phyloP scores from a whole-genome alignment of 2,329 filamentous ascomycete genomes.

The Fusarium clavum region DNA sequence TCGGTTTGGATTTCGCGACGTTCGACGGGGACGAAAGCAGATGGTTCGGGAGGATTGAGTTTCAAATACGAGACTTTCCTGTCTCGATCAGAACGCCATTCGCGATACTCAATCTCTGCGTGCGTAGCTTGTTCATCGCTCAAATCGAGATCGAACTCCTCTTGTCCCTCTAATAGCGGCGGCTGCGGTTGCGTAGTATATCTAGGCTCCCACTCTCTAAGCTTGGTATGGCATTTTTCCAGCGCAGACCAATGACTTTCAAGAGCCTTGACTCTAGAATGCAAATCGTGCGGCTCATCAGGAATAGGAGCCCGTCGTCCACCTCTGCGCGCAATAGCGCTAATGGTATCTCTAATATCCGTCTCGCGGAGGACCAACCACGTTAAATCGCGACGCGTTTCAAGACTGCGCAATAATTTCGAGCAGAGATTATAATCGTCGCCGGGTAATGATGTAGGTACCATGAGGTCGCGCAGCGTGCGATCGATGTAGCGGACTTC shows the following conservation, averaged over 20 bases:
- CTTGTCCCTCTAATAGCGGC: background rate
- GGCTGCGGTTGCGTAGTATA: conserved; percentile 9
- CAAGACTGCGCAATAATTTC: conserved; percentile 19
- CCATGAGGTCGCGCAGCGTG: conserved; percentile 13
- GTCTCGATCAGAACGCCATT: conserved; percentile 19
- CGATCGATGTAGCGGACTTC: conserved; percentile 31
- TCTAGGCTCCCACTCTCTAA: conserved; percentile 27
- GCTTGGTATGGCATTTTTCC: conserved; percentile 32
- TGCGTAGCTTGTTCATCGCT: conserved; percentile 15
- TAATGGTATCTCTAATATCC: conserved; percentile 20
- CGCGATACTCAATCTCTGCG: conserved; percentile 22
- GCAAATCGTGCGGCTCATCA: conserved; percentile 20
- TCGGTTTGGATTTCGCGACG: conserved; percentile 20
- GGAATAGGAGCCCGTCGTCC: conserved; percentile 13
- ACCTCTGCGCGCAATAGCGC: conserved; percentile 22
- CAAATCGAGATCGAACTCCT: background rate
- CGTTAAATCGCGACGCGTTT: conserved; percentile 27
- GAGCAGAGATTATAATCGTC: conserved; percentile 31
- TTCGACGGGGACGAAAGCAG: conserved; percentile 1
- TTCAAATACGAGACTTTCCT: conserved; percentile 21
- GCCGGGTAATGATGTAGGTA: conserved; percentile 26
- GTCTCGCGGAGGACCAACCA: conserved; percentile 24
- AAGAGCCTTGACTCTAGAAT: conserved; percentile 14
- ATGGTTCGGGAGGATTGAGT: conserved; percentile 4
- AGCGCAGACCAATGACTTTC: conserved; percentile 25